A percentile compares a stretch with the other conserved stretches of the same genome.
Conservation (phyloP, 2,329 filamentous ascomycete species). For the Neopestalotiopsis clavispora region DNA sequence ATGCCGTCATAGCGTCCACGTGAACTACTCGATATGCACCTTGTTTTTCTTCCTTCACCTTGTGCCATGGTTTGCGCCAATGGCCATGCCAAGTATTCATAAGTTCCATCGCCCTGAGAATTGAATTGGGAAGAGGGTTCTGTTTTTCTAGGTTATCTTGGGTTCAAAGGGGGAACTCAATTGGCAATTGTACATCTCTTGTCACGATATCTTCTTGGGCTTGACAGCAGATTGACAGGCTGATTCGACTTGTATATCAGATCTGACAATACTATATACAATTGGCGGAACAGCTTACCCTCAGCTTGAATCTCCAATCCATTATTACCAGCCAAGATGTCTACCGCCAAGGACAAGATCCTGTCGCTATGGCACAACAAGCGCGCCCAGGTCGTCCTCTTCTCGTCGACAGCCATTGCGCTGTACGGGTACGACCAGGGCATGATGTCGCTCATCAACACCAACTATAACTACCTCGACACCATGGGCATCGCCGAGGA, state of each 20-base stretch:
- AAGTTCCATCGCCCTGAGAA: not conserved
- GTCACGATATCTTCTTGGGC: not conserved
- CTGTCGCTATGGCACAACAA: slow-evolving; percentile 15
- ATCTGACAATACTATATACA: not conserved
- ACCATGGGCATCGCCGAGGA: slow-evolving; percentile 60
- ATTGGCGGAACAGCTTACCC: not conserved
- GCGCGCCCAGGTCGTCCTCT: slow-evolving; percentile 36
- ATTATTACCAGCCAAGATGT: not conserved
- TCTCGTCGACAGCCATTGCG: slow-evolving; percentile 44
- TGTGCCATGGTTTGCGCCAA: slow-evolving; percentile 1
- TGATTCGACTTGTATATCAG: too few species aligned
- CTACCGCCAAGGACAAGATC: slow-evolving; percentile 3
- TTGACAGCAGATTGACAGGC: not conserved
- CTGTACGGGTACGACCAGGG: slow-evolving; percentile 41
- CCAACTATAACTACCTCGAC: slow-evolving; percentile 51
- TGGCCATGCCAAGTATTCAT: not conserved
- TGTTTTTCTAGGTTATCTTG: not conserved
- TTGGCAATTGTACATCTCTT: not conserved
- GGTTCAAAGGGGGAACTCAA: not conserved
- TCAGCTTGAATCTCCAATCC: too few species aligned
- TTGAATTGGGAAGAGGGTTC: not conserved
- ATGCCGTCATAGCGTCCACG: slow-evolving; percentile 15
- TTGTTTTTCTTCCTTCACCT: not conserved
- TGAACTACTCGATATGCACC: slow-evolving; percentile 5
- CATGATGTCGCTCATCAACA: slow-evolving; percentile 42